Evolutionary conservation across 495 filamentous ascomycete species (phyloP).

Genomic region (Hypoxylon subgilvum): DNA sequence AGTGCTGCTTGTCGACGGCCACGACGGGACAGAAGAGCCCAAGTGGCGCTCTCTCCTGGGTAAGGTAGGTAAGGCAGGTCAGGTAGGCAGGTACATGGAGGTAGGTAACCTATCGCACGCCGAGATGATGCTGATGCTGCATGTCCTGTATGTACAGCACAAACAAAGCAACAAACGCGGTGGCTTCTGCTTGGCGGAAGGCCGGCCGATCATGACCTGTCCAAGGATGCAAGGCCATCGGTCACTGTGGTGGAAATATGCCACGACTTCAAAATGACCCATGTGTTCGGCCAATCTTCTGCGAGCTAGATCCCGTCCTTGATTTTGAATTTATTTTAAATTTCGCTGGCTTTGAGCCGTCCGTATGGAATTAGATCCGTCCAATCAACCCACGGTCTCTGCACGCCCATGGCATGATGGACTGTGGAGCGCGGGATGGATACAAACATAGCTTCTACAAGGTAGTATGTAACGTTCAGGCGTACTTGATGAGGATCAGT

Average conservation of each 20-base stretch:
- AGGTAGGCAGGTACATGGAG: neutral
- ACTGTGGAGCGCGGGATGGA: slow-evolving; percentile 35
- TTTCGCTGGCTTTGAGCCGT: slow-evolving; percentile 30
- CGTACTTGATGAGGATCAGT: slow-evolving; percentile 26
- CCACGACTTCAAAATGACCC: slow-evolving; percentile 33
- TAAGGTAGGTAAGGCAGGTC: slow-evolving; percentile 1
- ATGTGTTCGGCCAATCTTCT: slow-evolving; percentile 27
- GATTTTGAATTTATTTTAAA: too few species aligned
- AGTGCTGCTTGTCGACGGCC: slow-evolving; percentile 17
- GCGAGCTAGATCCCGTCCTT: slow-evolving; percentile 27
- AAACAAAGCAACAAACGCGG: slow-evolving; percentile 36
- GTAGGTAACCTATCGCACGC: slow-evolving; percentile 22
- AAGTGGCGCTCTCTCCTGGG: slow-evolving; percentile 21
- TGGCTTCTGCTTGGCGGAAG: slow-evolving; percentile 33
- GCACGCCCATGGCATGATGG: slow-evolving; percentile 19
- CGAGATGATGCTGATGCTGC: slow-evolving; percentile 19
- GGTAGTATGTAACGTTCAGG: slow-evolving; percentile 39
- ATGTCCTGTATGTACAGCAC: slow-evolving; percentile 35
- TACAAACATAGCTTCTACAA: slow-evolving; percentile 34
- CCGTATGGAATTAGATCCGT: slow-evolving; percentile 23
- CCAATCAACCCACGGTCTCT: slow-evolving; percentile 25
- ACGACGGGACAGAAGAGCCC: slow-evolving; percentile 6
- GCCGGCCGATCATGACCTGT: slow-evolving; percentile 33
- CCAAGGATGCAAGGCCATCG: slow-evolving; percentile 27
- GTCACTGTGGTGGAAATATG: slow-evolving; percentile 34